Evolutionary conservation across 148 eudicot species (phyloP), one percentile per base, ranked within the genome.

Genomic region (Cornus controversa): DNA sequence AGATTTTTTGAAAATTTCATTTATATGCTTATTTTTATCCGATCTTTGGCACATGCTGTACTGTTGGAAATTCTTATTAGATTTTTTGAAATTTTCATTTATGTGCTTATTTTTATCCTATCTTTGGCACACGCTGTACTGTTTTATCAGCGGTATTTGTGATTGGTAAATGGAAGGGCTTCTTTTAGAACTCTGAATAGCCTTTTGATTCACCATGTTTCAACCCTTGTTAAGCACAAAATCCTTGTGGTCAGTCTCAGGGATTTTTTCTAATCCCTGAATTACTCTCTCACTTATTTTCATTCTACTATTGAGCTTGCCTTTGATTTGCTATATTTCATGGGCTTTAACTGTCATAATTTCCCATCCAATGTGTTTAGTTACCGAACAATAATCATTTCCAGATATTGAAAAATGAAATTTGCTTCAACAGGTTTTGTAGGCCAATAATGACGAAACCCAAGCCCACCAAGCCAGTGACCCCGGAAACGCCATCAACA

Each of bases 361-460:
- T 50, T 50, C 14, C 13, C 57, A 36, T 36, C 37, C 37, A 36
- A 36, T 36, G 6, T 2, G 37, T n/a, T n/a, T n/a, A n/a, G n/a
- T n/a, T n/a, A n/a, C 6, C 37, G 6, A 36, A 36, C 2, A 8
- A 40, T 2, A 6, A 3, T 6, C 45, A 2, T 40, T 40, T 40
- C 45, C 6, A 40, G 78, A 23, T 67, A 54, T 77, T 77, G 67
- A 77, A 29, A n/a, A 1, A 0, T 65, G 22, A 84, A 80, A 76
- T 87, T 84, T 84, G 84, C 66, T 28, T 9, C 27, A 36, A 71
- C 86, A 94, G 98, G 93, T 11, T 88, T 40, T 92, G 97, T 71
- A 84, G 91, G 89, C 97, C 97, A 28, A 88, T 94, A 75, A 87
- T 94, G 97, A 92, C 78, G 7, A 92, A 92, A 80, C 92, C 97